Evolutionary conservation across 2,329 filamentous ascomycete species (phyloP).

Genomic region (Colletotrichum limetticola): DNA sequence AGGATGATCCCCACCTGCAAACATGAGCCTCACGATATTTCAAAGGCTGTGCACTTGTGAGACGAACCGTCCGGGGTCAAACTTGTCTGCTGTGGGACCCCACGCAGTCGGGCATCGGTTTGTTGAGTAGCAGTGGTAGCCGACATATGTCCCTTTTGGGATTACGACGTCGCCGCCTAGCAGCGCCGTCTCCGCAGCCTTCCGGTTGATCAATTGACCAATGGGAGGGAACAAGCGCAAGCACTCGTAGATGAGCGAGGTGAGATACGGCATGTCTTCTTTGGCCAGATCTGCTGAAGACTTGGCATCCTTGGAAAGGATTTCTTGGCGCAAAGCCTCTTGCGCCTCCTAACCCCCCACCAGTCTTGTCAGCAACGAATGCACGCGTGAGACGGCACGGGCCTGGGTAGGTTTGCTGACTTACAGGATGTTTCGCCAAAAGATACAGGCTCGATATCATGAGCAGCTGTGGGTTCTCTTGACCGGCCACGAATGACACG

Average conservation of each 20-base stretch:
- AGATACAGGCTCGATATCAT: slow-evolving; percentile 49
- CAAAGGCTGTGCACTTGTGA: background rate
- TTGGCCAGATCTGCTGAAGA: slow-evolving; percentile 36
- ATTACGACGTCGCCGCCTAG: slow-evolving; percentile 46
- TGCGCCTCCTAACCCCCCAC: slow-evolving; percentile 41
- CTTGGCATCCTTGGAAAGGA: slow-evolving; percentile 35
- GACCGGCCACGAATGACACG: slow-evolving; percentile 52
- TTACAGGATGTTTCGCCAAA: slow-evolving; percentile 45
- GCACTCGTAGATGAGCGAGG: slow-evolving; percentile 55
- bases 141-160: slow-evolving; percentile 50
- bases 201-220: slow-evolving; percentile 59
- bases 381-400: background rate
- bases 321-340: slow-evolving; percentile 44
- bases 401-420: slow-evolving; percentile 8
- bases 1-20: slow-evolving; percentile 47
- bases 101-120: slow-evolving; percentile 47
- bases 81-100: slow-evolving; percentile 48
- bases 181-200: slow-evolving; percentile 39
- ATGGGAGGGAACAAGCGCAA: slow-evolving; percentile 61
- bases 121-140: slow-evolving; percentile 52
- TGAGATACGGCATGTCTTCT: slow-evolving; percentile 52
- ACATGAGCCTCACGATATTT: background rate
- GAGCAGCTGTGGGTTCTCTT: slow-evolving; percentile 53
- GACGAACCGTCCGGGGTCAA: slow-evolving; percentile 46
- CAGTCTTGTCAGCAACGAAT: slow-evolving; percentile 9